phyloP scores from a whole-genome alignment of 2,329 filamentous ascomycete genomes.

The Paecilomyces fulvus region DNA sequence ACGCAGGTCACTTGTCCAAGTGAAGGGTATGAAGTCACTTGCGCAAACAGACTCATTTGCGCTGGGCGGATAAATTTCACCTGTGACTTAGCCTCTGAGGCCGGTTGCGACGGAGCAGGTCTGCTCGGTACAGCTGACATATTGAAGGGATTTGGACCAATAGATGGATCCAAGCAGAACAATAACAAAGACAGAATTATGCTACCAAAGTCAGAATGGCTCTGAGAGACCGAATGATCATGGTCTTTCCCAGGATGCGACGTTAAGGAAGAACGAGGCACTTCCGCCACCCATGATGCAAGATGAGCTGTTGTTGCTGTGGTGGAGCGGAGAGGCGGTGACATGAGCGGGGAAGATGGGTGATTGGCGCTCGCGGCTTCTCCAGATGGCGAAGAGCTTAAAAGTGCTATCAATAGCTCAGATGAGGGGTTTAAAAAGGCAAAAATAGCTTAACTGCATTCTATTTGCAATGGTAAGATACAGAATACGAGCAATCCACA shows the following conservation, averaged over 20 bases:
- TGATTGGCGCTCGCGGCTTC: not conserved
- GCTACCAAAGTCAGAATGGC: not conserved
- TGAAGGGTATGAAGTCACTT: slow-evolving; percentile 58
- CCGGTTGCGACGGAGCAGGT: not conserved
- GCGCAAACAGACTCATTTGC: slow-evolving; percentile 44
- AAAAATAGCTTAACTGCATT: not conserved
- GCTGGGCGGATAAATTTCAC: slow-evolving; percentile 27
- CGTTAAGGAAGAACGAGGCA: not conserved
- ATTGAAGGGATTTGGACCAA: not conserved
- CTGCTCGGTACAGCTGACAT: not conserved
- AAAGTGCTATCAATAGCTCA: not conserved
- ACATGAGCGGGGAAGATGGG: not conserved
- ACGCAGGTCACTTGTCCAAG: slow-evolving; percentile 65
- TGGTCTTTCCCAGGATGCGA: not conserved
- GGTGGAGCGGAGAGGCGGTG: slow-evolving; percentile 1
- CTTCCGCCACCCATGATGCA: not conserved
- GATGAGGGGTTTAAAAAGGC: not conserved
- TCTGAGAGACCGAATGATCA: not conserved
- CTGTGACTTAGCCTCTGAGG: slow-evolving; percentile 11
- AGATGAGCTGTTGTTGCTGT: not conserved
- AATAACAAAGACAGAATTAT: not conserved
- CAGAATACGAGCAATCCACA: too few species aligned
- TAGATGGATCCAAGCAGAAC: not conserved
- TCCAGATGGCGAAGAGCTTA: not conserved
- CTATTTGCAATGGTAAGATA: too few species aligned